These are phyloP conservation scores for Bretschneidera sinensis DNA, from an alignment of 345 rosid genomes.

Conservation along the genomic window DNA sequence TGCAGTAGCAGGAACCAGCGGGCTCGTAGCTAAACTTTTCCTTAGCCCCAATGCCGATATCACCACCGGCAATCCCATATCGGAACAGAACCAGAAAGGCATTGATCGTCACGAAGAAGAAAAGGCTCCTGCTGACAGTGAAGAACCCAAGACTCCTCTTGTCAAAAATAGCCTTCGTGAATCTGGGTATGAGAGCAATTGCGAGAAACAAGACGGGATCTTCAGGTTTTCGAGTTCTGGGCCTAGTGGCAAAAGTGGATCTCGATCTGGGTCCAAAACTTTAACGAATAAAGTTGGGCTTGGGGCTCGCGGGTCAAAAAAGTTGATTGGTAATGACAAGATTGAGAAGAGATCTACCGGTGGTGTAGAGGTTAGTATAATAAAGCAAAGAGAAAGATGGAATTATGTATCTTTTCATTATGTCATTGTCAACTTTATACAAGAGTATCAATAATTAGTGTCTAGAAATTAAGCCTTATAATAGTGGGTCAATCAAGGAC, in stretches of 20 bases:
- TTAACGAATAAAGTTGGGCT: constrained; percentile 26
- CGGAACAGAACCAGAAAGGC: constrained; percentile 3
- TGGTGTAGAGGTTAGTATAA: constrained; percentile 20
- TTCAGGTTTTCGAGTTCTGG: constrained; percentile 74
- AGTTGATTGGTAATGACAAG: constrained; percentile 3
- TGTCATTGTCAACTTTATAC: too few relatives aligned
- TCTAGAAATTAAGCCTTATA: too few relatives aligned
- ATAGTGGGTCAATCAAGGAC: too few relatives aligned
- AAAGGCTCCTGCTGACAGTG: constrained; percentile 7
- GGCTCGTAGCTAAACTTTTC: constrained; percentile 54
- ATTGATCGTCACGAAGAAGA: constrained; percentile 4
- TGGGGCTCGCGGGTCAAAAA: constrained; percentile 23
- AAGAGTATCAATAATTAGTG: too few relatives aligned
- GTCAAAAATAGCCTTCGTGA: constrained; percentile 16
- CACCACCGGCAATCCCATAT: constrained; percentile 9
- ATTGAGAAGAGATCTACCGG: constrained; percentile 32
- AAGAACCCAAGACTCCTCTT: constrained; percentile 15
- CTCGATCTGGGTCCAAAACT: constrained; percentile 25
- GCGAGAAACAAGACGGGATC: constrained; percentile 35
- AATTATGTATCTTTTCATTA: too few relatives aligned
- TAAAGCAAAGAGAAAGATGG: too few relatives aligned
- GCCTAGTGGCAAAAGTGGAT: constrained; percentile 22
- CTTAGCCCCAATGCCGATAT: constrained; percentile 27
- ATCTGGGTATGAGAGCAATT: constrained; percentile 25
- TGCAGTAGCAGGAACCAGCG: constrained; percentile 70